Evolutionary conservation across 1,284 basidiomycete species (phyloP).

Genomic region (Cystobasidium sp.): DNA sequence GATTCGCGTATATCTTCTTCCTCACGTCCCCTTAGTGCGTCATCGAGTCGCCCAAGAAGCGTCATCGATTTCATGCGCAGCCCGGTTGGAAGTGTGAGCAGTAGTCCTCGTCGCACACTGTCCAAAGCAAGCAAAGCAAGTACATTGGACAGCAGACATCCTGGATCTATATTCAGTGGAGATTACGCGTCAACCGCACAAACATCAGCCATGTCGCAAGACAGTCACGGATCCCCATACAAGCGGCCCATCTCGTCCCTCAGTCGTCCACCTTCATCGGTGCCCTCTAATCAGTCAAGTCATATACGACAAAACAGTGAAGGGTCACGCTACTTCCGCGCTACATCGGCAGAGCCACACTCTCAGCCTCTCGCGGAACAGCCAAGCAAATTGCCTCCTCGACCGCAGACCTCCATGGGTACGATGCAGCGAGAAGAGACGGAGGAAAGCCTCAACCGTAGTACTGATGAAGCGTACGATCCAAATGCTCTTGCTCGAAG

Average conservation of each 20-base stretch:
- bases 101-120: constrained; percentile 33
- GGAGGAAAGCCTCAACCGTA: constrained; percentile 6
- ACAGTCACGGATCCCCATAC: constrained; percentile 19
- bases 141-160: constrained; percentile 23
- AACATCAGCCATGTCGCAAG: constrained; percentile 33
- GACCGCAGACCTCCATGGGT: neutral
- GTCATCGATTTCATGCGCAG: constrained; percentile 43
- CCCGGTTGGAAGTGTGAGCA: constrained; percentile 20
- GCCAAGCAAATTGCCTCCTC: neutral
- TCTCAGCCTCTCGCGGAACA: neutral
- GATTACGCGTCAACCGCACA: constrained; percentile 40
- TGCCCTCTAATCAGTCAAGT: neutral
- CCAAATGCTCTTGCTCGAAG: constrained; percentile 33
- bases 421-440: neutral
- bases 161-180: constrained; percentile 39
- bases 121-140: constrained; percentile 39
- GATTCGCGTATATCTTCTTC: constrained; percentile 23
- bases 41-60: constrained; percentile 34
- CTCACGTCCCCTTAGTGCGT: constrained; percentile 37
- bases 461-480: constrained; percentile 24
- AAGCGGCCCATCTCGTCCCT: constrained; percentile 22
- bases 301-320: constrained; percentile 25
- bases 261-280: constrained; percentile 13
- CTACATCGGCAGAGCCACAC: constrained; percentile 12
- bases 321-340: constrained; percentile 12